Evolutionary conservation across 2,329 filamentous ascomycete species (phyloP), one percentile per base, ranked within the genome.

Genomic region (Cytospora paraplurivora): DNA sequence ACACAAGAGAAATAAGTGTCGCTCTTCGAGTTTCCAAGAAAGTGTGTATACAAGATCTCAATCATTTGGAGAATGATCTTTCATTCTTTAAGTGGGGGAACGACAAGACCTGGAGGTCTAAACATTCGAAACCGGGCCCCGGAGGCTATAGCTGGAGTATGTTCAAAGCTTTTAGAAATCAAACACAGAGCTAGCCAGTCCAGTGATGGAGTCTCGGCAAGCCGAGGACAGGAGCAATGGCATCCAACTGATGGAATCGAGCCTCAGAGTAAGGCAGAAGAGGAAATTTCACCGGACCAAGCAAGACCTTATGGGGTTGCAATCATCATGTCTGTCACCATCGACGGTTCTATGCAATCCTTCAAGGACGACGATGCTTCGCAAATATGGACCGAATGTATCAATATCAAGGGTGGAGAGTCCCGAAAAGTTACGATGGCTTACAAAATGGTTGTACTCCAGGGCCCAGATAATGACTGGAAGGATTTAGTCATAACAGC

Each of bases 381-480:
- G 3, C 35, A 56, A 6, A 33, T 7, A 12, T 47, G 38, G 38
- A 1, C 0, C 1, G 0, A 47, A 6, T 2, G 6, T 7, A 15
- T 41, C 2, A 17, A 41, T 7, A 15, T 41, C 2, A 17, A 41
- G 10, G 7, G 35, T 19, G 1, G 8, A 13, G 13, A 4, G 1
- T 17, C 13, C 33, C 2, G 8, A 13, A 38, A 56, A 13, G 13
- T 56, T 8, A 47, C 15, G 10, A 19, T 13, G 7, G 55, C 55
- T 0, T 56, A 49, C 12, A 35, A 19, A 21, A 34, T 49, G 15
- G 2, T 7, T 3, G 15, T 15, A 5, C 10, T 56, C 4, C 0
- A 13, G 0, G 12, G 1, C 0, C 1, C 12, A 2, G 3, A 19
- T 7, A 7, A 13, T 1, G 2, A 10, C 4, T 56, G 38, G 55